A percentile compares a stretch with the other conserved stretches of the same genome.
These are phyloP conservation scores for Moesziomyces sp. DNA, from an alignment of 1,284 basidiomycete genomes.

Conservation along the genomic window DNA sequence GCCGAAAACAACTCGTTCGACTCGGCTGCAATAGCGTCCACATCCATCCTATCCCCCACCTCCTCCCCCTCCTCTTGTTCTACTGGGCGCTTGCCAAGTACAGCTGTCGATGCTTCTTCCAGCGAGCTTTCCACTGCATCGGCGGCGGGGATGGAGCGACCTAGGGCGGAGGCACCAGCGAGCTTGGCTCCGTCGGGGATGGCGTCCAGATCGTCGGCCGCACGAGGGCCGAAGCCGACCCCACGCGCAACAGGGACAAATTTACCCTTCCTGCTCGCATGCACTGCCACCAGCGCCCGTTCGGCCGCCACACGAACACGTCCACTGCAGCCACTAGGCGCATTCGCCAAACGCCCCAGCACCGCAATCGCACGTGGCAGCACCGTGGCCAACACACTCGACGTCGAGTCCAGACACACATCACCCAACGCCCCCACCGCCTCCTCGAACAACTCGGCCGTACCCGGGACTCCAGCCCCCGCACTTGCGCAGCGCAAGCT, in stretches of 20 bases:
- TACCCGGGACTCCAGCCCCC: constrained; percentile 11
- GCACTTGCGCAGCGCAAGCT: constrained; percentile 9
- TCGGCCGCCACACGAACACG: constrained; percentile 7
- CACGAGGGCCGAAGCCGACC: constrained; percentile 32
- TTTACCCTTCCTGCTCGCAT: constrained; percentile 32
- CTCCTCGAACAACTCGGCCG: constrained; percentile 6
- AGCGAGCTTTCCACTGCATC: constrained; percentile 10
- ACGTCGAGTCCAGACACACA: constrained; percentile 26
- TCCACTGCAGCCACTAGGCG: constrained; percentile 16
- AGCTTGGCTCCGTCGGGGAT: constrained; percentile 37
- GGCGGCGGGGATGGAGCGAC: constrained; percentile 13
- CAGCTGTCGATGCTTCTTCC: constrained; percentile 1
- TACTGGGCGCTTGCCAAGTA: constrained; percentile 3
- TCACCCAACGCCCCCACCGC: constrained; percentile 20
- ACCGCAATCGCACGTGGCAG: constrained; percentile 30
- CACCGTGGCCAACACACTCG: constrained; percentile 25
- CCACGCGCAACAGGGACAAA: constrained; percentile 39
- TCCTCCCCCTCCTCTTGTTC: background rate
- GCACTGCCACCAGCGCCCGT: constrained; percentile 20
- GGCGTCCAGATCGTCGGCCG: constrained; percentile 33
- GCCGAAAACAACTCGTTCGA: constrained; percentile 26
- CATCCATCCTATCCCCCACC: constrained; percentile 19
- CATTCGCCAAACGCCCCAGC: constrained; percentile 19
- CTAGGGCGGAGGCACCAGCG: constrained; percentile 10
- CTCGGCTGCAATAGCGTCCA: constrained; percentile 37